Conservation (phyloP, 2,329 filamentous ascomycete species). For the Akanthomyces uredinophilus region DNA sequence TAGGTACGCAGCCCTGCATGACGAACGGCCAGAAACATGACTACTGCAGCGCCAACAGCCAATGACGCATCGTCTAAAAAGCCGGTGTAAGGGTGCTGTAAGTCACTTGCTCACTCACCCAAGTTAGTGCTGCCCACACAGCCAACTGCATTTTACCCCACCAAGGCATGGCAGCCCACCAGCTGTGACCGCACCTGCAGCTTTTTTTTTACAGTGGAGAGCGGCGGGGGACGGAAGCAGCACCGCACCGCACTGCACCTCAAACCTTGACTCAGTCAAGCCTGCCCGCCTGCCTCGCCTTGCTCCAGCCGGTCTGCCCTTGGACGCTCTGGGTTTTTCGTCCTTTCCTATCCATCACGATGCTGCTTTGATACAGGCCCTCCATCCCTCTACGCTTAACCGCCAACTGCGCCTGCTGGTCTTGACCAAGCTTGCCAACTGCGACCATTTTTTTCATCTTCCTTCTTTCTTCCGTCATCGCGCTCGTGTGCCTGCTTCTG, state of each 20-base stretch:
- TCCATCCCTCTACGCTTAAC: background rate
- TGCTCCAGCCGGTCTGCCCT: background rate
- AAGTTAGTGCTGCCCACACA: too few species aligned
- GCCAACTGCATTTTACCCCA: background rate
- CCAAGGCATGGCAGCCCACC: background rate
- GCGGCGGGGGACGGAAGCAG: background rate
- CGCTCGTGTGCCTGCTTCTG: background rate
- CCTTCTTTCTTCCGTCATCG: background rate
- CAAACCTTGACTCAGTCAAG: conserved; percentile 13
- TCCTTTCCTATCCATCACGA: conserved; percentile 13
- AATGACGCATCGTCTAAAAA: background rate
- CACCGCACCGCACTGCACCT: background rate
- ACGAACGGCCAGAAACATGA: too few species aligned
- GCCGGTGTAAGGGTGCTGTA: background rate
- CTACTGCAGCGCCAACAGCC: background rate
- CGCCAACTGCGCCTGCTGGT: conserved; percentile 7
- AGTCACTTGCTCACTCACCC: background rate
- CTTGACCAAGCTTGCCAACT: conserved; percentile 7
- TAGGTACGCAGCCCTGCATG: too few species aligned
- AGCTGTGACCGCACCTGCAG: background rate
- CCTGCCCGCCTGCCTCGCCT: too few species aligned
- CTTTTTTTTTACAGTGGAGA: conserved; percentile 4
- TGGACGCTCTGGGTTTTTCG: background rate
- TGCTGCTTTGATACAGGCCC: conserved; percentile 8
- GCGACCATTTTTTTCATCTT: background rate